Evolutionary conservation across 176 grass and related monocot species (phyloP).

Genomic region (Phragmites australis): DNA sequence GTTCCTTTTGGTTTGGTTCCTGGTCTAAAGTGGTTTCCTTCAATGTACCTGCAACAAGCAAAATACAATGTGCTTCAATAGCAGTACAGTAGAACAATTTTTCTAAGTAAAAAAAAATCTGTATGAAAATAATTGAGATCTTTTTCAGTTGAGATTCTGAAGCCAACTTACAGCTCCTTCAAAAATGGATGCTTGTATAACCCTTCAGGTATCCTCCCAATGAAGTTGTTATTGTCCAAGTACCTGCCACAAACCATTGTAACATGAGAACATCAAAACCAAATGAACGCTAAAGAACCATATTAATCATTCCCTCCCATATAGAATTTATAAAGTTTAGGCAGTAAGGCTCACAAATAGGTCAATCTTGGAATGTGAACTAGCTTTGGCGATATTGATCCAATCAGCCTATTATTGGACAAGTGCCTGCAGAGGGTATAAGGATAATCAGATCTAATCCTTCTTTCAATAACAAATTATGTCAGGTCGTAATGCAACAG

Average conservation of each 20-base stretch:
- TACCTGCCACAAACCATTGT: constrained; percentile 51
- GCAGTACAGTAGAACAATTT: background rate
- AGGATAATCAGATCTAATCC: background rate
- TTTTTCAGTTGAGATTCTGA: constrained; percentile 5
- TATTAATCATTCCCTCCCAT: background rate
- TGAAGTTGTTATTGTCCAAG: constrained; percentile 90
- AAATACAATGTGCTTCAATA: background rate
- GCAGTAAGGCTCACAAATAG: constrained; percentile 68
- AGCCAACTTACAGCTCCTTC: constrained; percentile 81
- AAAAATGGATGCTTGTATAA: constrained; percentile 89
- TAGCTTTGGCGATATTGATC: constrained; percentile 74
- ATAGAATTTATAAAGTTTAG: background rate
- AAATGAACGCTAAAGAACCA: background rate
- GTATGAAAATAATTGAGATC: constrained; percentile 7
- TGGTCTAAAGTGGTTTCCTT: constrained; percentile 88
- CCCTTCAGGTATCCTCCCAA: constrained; percentile 86
- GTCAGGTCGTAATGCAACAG: background rate
- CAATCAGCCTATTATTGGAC: constrained; percentile 85
- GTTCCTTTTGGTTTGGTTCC: constrained; percentile 77
- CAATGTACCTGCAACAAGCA: constrained; percentile 63
- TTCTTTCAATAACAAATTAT: background rate
- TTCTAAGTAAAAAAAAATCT: background rate
- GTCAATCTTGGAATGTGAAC: constrained; percentile 81
- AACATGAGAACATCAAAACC: background rate
- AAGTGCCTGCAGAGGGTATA: constrained; percentile 60